Conservation (phyloP, 768 basidiomycete species). For the Polyporus arcularius region DNA sequence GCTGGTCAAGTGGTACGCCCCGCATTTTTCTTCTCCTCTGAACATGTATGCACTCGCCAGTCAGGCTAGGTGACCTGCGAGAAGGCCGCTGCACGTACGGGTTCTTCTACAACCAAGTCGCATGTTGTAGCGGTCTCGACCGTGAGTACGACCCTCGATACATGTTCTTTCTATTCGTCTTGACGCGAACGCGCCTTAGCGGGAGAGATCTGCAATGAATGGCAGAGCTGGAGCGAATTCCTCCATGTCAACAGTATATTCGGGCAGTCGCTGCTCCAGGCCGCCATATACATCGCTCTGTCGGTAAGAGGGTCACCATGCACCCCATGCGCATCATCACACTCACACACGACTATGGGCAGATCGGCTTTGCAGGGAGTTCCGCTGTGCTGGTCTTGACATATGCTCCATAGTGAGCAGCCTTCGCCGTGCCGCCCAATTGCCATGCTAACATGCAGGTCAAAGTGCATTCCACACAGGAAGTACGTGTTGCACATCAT, state of each 20-base stretch:
- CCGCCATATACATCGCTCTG: slow-evolving; percentile 61
- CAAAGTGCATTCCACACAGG: slow-evolving; percentile 75
- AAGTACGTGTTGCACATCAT: slow-evolving; percentile 48
- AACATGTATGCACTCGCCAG: neutral
- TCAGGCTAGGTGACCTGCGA: slow-evolving; percentile 67
- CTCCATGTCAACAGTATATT: slow-evolving; percentile 55
- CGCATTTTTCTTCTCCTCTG: neutral
- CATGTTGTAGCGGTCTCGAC: slow-evolving; percentile 70
- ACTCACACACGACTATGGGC: neutral
- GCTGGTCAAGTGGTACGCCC: slow-evolving; percentile 66
- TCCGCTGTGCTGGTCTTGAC: slow-evolving; percentile 63
- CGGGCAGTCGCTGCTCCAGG: slow-evolving; percentile 62
- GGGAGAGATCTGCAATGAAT: slow-evolving; percentile 65
- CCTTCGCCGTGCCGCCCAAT: neutral
- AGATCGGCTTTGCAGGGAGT: slow-evolving; percentile 65
- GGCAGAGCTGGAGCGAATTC: slow-evolving; percentile 69
- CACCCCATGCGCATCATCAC: neutral
- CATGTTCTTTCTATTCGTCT: neutral
- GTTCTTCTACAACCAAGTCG: slow-evolving; percentile 70
- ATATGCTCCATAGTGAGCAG: slow-evolving; percentile 70
- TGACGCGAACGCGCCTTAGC: slow-evolving; percentile 37
- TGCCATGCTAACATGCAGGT: neutral
- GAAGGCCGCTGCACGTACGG: slow-evolving; percentile 69
- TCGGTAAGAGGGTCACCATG: slow-evolving; percentile 46
- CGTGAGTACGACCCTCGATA: slow-evolving; percentile 34